phyloP scores from a whole-genome alignment of 1,284 basidiomycete genomes.

The Trichosporon inkin region DNA sequence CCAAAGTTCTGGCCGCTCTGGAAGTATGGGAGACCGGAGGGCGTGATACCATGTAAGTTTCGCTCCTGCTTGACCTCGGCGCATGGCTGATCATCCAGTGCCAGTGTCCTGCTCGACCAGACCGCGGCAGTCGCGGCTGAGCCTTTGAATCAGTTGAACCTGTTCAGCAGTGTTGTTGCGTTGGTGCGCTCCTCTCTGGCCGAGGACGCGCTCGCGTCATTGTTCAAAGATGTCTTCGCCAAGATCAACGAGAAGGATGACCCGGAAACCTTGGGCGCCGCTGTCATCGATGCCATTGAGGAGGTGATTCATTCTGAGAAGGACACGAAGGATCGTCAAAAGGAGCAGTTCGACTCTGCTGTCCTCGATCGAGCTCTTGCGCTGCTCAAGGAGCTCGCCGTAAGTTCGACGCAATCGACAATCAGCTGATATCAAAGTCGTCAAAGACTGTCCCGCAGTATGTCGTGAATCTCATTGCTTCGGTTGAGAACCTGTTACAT shows the following conservation, averaged over 20 bases:
- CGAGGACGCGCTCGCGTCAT: background rate
- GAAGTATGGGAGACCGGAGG: constrained; percentile 1
- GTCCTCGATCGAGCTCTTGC: constrained; percentile 1
- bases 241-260: background rate
- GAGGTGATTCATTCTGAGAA: constrained; percentile 5
- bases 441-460: constrained; percentile 22
- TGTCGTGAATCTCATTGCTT: constrained; percentile 30
- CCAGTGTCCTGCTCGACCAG: constrained; percentile 4
- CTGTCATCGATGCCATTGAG: constrained; percentile 20
- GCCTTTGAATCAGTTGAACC: background rate
- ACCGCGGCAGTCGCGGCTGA: background rate
- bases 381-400: constrained; percentile 14
- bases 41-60: constrained; percentile 3
- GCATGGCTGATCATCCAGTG: background rate
- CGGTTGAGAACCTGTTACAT: constrained; percentile 26
- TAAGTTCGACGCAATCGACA: constrained; percentile 8
- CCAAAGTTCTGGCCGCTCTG: background rate
- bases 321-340: constrained; percentile 5
- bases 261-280: background rate
- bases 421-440: constrained; percentile 5
- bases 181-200: constrained; percentile 5
- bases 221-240: constrained; percentile 5
- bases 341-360: background rate
- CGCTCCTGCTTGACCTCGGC: background rate
- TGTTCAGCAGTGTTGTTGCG: background rate